Base-by-base conservation (phyloP, 495 filamentous ascomycete species). In the Daldinia grandis region DNA sequence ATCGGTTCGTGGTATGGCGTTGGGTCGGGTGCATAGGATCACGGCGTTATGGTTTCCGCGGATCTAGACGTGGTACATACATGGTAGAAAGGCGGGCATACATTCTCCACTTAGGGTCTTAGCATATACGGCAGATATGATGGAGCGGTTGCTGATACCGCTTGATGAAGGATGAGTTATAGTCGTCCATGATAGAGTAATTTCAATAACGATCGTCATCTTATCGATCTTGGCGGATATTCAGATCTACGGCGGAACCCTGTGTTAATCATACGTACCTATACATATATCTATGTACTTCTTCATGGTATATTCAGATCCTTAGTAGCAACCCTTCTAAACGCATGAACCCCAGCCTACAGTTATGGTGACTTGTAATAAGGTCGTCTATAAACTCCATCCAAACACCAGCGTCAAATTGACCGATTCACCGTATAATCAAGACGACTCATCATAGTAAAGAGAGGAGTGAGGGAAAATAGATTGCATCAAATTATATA, bases 41-140 rank as follows among this genome's bases (percentile, higher is more conserved):
- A 53, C 17, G 69, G 69, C 69, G 69, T 68, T 67, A 47, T 9
- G 60, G 69, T 30, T 71, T 57, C 7, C 37, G 47, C 47, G 24
- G 33, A 40, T 62, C 31, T 62, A 28, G 44, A 21, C 42, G 10
- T 47, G n/a, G 17, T 44, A 44, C 5, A 5, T 42, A 42, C 4
- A 42, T 5, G 15, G 59, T 27, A 21, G 17, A 37, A 56, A 58
- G 57, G 68, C n/a, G 68, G 25, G 27, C 25, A n/a, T 54, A 47
- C 56, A 72, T 64, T 68, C 64, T 68, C 69, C 64, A 60, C 64
- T 72, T 72, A 67, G 27, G 64, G 33, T 56, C 40, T 67, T 47
- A 10, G 38, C 12, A 38, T 59, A 14, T 59, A 59, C 51, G 63
- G 33, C 66, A 56, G 58, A 40, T 42, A 50, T n/a, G 17, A 31